Evolutionary conservation across 352 stramenopile genomes (phyloP), one percentile per base, ranked within the genome.

Genomic region (Pythium plurisporium): DNA sequence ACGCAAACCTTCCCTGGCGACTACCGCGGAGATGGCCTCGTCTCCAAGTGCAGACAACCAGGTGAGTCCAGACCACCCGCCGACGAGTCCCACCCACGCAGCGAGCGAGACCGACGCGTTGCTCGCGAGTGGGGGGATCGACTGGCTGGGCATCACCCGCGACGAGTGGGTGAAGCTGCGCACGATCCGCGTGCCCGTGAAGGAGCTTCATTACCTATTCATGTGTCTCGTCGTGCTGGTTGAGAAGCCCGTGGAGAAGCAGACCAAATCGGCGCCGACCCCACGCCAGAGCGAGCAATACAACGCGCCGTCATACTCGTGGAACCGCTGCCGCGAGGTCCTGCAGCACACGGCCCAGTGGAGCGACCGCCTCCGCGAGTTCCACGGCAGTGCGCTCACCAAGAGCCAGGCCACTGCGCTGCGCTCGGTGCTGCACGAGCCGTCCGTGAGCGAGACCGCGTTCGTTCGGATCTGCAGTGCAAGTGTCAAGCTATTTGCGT

Each of bases 191-290:
- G 71, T 87, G 0, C 79, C 79, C 5, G 66, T 85, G 9, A 76
- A 75, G 48, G 82, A 90, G 68, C 66, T 92, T 14, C 82, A 92
- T 45, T 87, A 79, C 42, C 66, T 92, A 4, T 80, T 90, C 64
- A 87, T 92, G 74, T 90, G 79, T 48, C 65, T 92, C 36, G 69
- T 85, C n/a, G 60, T 89, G 4, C 55, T 92, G 20, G 51, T 90
- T 7, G 72, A 90, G 17, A 74, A 69, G n/a, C 69, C 79, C 3
- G 57, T 69, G 3, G 71, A 83, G 47, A 71, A 72, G 38, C 47
- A 67, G 3, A 45, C 43, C 14, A 76, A 75, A 40, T 63, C 46
- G 4, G 71, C 74, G 33, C 68, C 70, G 23, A 82, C 64, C 1
- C 48, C 63, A 2, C 79, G 79, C 48, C 62, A 73, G 19, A 65